These are phyloP conservation scores for Aspergillus sp. DNA, from an alignment of 2,329 filamentous ascomycete genomes.

Conservation along the genomic window DNA sequence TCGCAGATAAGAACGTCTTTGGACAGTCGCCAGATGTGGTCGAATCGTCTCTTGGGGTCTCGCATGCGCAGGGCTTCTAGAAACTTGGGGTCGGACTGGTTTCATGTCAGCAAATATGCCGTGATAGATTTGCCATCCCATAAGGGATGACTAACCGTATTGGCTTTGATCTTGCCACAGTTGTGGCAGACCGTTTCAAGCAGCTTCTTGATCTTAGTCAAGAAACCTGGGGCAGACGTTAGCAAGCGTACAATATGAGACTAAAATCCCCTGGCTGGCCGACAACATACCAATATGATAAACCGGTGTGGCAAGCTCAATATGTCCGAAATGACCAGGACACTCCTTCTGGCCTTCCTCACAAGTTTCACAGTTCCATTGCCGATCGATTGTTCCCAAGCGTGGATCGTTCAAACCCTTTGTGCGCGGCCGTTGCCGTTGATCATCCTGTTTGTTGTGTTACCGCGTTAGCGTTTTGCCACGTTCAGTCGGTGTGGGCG, in stretches of 20 bases:
- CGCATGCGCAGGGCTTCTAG: conserved; percentile 77
- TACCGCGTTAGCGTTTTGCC: conserved; percentile 22
- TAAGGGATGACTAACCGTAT: conserved; percentile 86
- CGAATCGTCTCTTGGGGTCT: conserved; percentile 93
- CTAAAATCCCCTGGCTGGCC: background rate
- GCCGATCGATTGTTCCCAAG: conserved; percentile 92
- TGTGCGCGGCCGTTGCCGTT: conserved; percentile 83
- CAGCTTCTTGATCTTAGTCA: conserved; percentile 99
- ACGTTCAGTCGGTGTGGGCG: conserved; percentile 5
- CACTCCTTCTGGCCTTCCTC: conserved; percentile 94
- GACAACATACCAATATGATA: conserved; percentile 70
- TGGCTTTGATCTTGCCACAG: conserved; percentile 95
- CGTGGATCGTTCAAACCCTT: conserved; percentile 93
- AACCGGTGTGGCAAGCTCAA: conserved; percentile 93
- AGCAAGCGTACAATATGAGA: conserved; percentile 23
- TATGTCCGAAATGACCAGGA: conserved; percentile 97
- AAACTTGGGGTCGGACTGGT: conserved; percentile 81
- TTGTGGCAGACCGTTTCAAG: conserved; percentile 98
- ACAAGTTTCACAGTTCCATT: conserved; percentile 94
- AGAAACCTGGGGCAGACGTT: conserved; percentile 68
- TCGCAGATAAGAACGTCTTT: conserved; percentile 86
- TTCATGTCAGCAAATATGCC: conserved; percentile 51
- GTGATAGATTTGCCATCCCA: conserved; percentile 58
- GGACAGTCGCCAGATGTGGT: conserved; percentile 86
- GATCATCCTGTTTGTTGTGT: conserved; percentile 66